These are phyloP conservation scores for Plenodomus tracheiphilus DNA, from an alignment of 2,329 filamentous ascomycete genomes.

Conservation along the genomic window DNA sequence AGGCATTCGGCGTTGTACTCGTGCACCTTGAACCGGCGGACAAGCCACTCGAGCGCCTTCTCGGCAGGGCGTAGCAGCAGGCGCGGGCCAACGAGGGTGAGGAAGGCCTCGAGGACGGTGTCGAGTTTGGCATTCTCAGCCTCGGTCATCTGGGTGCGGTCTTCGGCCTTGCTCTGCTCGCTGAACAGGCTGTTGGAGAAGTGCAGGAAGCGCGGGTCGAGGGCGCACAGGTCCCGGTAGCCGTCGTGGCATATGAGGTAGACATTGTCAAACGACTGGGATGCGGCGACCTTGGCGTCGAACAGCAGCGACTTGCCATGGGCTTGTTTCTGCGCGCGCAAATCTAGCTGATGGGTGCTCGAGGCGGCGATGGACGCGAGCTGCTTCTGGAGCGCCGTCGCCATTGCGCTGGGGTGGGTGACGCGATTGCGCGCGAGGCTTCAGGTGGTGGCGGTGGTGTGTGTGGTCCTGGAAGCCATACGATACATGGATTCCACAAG, in stretches of 20 bases:
- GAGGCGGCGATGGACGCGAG: conserved; percentile 88
- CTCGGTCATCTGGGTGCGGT: conserved; percentile 80
- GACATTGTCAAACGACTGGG: conserved; percentile 87
- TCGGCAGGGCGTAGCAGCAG: conserved; percentile 84
- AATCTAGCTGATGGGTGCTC: conserved; percentile 86
- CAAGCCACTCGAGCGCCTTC: conserved; percentile 92
- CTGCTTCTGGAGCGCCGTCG: conserved; percentile 85
- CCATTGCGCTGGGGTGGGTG: conserved; percentile 57
- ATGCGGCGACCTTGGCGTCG: conserved; percentile 79
- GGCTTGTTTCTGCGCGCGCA: conserved; percentile 88
- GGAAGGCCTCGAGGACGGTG: conserved; percentile 75
- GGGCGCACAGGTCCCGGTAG: conserved; percentile 85
- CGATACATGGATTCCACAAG: no score
- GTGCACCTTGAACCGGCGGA: conserved; percentile 87
- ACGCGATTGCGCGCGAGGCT: background rate
- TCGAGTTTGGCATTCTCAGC: conserved; percentile 83
- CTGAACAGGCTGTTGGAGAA: conserved; percentile 85
- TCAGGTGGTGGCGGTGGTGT: background rate
- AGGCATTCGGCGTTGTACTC: conserved; percentile 82
- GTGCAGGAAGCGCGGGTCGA: conserved; percentile 76
- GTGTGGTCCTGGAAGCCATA: background rate
- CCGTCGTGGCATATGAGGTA: conserved; percentile 86
- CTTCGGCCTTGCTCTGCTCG: conserved; percentile 87
- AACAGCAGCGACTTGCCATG: conserved; percentile 96
- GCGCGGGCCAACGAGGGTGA: conserved; percentile 75